A percentile compares a stretch with the other conserved stretches of the same genome.
These are phyloP conservation scores for Actinidia polygama DNA, from an alignment of 179 eudicot genomes.

Conservation along the genomic window DNA sequence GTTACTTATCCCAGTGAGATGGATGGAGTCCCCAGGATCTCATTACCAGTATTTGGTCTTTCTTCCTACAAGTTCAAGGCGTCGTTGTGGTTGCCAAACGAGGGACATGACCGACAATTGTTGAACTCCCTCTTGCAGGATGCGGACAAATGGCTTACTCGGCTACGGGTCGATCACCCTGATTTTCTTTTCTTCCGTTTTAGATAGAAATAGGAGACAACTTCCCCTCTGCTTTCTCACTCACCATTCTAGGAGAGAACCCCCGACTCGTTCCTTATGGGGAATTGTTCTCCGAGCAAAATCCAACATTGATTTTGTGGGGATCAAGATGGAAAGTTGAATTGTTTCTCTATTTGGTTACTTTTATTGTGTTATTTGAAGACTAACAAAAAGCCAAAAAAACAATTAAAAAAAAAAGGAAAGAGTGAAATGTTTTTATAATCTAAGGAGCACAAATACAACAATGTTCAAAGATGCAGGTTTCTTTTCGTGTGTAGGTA, in stretches of 20 bases:
- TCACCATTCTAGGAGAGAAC: background rate
- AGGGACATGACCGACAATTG: constrained; percentile 43
- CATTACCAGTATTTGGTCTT: constrained; percentile 74
- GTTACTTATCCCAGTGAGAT: constrained; percentile 51
- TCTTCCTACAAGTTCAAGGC: constrained; percentile 78
- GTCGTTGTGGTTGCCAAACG: constrained; percentile 70
- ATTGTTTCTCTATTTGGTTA: background rate
- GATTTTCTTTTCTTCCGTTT: constrained; percentile 81
- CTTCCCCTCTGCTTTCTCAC: background rate
- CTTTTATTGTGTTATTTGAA: background rate
- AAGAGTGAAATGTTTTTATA: background rate
- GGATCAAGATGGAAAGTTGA: background rate
- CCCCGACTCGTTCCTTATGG: background rate
- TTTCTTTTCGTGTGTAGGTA: background rate
- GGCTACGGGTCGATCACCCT: constrained; percentile 78
- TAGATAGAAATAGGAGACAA: constrained; percentile 35
- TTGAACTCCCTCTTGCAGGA: constrained; percentile 57
- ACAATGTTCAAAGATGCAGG: background rate
- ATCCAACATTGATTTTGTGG: background rate
- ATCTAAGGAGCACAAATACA: background rate
- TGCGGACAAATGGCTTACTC: constrained; percentile 63
- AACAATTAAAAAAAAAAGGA: no score
- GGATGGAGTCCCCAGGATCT: constrained; percentile 67
- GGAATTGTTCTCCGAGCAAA: background rate
- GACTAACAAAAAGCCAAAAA: background rate